A percentile compares a stretch with the other conserved stretches of the same genome.
Conservation (phyloP, 2,329 filamentous ascomycete genomes). For the Ophiostoma ulmi region DNA sequence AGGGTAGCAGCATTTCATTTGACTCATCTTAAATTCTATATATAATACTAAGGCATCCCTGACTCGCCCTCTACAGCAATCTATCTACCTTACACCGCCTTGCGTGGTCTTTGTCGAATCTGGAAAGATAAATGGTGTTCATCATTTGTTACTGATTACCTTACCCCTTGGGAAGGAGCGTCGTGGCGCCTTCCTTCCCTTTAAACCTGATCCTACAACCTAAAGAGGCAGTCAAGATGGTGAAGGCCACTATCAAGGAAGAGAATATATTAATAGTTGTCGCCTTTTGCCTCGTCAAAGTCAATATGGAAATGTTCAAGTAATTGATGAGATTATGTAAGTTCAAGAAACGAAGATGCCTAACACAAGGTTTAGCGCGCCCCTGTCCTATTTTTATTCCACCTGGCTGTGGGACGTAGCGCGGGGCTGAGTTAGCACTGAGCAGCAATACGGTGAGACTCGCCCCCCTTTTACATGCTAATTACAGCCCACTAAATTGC, state of each 20-base stretch:
- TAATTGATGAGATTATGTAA: background rate
- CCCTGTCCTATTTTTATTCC: conserved; percentile 20
- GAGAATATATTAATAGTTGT: background rate
- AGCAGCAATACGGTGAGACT: conserved; percentile 9
- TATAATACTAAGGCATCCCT: background rate
- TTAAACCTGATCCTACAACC: background rate
- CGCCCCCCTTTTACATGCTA: background rate
- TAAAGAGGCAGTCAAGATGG: background rate
- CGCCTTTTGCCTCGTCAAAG: background rate
- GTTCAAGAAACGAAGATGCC: conserved; percentile 13
- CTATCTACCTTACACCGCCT: background rate
- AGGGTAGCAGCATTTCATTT: background rate
- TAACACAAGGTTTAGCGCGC: conserved; percentile 18
- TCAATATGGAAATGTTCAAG: background rate
- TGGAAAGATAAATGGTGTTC: background rate
- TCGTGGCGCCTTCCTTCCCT: background rate
- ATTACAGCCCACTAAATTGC: background rate
- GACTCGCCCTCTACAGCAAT: background rate
- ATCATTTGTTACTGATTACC: conserved; percentile 2
- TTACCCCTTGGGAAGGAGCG: background rate
- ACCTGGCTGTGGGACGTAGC: conserved; percentile 17
- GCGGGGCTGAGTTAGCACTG: conserved; percentile 24
- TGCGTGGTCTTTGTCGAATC: background rate
- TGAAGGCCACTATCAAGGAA: background rate
- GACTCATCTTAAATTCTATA: background rate